A percentile compares a stretch with the other conserved stretches of the same genome.
These are phyloP conservation scores for Calonectria leucothoes DNA, from an alignment of 2,329 filamentous ascomycete genomes.

Conservation along the genomic window DNA sequence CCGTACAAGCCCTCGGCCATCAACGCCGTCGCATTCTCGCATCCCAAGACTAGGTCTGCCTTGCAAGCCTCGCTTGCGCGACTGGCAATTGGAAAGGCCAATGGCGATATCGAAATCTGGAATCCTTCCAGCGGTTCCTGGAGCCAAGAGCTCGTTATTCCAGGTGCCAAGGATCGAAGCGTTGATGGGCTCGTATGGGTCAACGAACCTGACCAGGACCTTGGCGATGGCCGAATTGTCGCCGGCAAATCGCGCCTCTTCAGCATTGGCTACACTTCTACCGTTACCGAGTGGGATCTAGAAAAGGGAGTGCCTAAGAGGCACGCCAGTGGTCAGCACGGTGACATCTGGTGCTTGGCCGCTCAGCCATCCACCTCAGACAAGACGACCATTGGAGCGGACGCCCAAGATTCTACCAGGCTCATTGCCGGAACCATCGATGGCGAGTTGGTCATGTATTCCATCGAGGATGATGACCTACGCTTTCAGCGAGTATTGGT, in stretches of 20 bases:
- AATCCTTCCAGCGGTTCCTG: conserved; percentile 85
- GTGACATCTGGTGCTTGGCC: conserved; percentile 96
- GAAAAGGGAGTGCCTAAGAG: conserved; percentile 80
- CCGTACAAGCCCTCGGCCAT: conserved; percentile 92
- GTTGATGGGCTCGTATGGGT: conserved; percentile 95
- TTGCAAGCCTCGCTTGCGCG: conserved; percentile 69
- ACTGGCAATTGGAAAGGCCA: conserved; percentile 89
- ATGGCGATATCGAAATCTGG: conserved; percentile 98
- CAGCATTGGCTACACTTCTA: conserved; percentile 93
- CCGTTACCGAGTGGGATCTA: conserved; percentile 95
- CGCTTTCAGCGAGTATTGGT: conserved; percentile 82
- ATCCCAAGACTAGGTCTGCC: conserved; percentile 66
- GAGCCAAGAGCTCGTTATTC: conserved; percentile 90
- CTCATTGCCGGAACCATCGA: conserved; percentile 91
- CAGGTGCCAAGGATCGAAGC: conserved; percentile 85
- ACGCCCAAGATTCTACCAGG: conserved; percentile 61
- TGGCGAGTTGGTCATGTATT: conserved; percentile 87
- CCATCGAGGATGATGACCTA: conserved; percentile 85
- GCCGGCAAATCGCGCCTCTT: conserved; percentile 87
- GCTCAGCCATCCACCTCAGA: conserved; percentile 74
- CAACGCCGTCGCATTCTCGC: conserved; percentile 94
- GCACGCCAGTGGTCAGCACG: conserved; percentile 91
- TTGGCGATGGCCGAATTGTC: conserved; percentile 69
- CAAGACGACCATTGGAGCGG: conserved; percentile 33
- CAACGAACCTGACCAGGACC: conserved; percentile 81